Percentiles rank a stretch among this genome's conserved stretches.
Evolutionary conservation across 352 stramenopile genomes (phyloP).

Genomic region (Phytophthora sansomeana): DNA sequence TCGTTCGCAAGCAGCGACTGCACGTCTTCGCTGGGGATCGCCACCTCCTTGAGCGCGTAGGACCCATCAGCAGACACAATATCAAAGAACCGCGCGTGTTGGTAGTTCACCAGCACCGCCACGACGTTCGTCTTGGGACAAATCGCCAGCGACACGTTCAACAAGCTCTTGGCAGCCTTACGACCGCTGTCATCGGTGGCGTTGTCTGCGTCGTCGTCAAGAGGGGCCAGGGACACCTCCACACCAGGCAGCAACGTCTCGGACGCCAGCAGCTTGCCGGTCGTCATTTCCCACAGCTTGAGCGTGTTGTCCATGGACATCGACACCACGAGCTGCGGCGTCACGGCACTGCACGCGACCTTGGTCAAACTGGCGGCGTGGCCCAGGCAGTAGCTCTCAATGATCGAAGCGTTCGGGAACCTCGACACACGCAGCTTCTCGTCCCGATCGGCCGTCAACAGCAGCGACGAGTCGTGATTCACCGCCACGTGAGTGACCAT

Average conservation of each 20-base stretch:
- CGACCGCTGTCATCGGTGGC: conserved; percentile 33
- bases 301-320: conserved; percentile 86
- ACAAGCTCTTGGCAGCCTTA: conserved; percentile 49
- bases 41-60: conserved; percentile 37
- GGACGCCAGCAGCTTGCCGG: conserved; percentile 63
- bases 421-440: conserved; percentile 88
- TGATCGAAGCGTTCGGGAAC: conserved; percentile 75
- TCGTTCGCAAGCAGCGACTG: conserved; percentile 51
- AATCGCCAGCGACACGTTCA: conserved; percentile 68
- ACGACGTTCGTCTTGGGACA: conserved; percentile 67
- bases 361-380: conserved; percentile 76
- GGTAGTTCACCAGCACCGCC: conserved; percentile 60
- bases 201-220: conserved; percentile 32
- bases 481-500: conserved; percentile 85
- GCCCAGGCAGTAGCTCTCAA: conserved; percentile 88
- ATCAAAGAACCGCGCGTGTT: conserved; percentile 59
- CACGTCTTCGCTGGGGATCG: conserved; percentile 35
- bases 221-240: conserved; percentile 33
- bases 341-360: conserved; percentile 53
- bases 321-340: conserved; percentile 65
- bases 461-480: conserved; percentile 56
- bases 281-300: conserved; percentile 76
- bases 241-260: conserved; percentile 47
- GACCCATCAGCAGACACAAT: conserved; percentile 43
- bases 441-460: conserved; percentile 84